A percentile compares a stretch with the other conserved stretches of the same genome.
Evolutionary conservation across 2,329 filamentous ascomycete genomes (phyloP).

Genomic region (Penicillium corylophilum): DNA sequence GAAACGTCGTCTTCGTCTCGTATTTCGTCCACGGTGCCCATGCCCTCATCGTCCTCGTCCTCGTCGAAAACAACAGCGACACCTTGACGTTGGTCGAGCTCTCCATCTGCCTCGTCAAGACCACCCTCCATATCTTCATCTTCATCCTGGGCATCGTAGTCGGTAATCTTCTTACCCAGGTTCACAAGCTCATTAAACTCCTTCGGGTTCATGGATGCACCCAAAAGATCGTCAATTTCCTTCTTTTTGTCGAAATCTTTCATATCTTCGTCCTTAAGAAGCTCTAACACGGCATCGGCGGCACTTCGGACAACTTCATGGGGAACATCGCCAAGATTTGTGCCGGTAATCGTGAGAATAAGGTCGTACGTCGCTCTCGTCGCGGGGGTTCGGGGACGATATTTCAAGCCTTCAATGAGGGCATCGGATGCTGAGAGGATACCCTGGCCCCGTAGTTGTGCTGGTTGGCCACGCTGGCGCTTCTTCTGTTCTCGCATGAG

Average conservation of each 20-base stretch:
- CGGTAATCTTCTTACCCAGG: slow-evolving; percentile 96
- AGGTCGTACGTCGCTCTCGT: slow-evolving; percentile 93
- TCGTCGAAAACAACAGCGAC: slow-evolving; percentile 97
- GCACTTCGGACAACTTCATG: slow-evolving; percentile 91
- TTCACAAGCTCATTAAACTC: slow-evolving; percentile 97
- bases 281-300: slow-evolving; percentile 86
- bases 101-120: slow-evolving; percentile 64
- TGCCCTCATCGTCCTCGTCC: slow-evolving; percentile 80
- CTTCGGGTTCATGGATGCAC: slow-evolving; percentile 76
- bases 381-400: slow-evolving; percentile 85
- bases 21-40: slow-evolving; percentile 77
- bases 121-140: slow-evolving; percentile 81
- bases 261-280: slow-evolving; percentile 88
- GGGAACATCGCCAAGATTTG: slow-evolving; percentile 85
- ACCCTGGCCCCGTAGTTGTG: slow-evolving; percentile 69
- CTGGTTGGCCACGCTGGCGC: slow-evolving; percentile 71
- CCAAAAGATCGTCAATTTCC: slow-evolving; percentile 90
- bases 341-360: slow-evolving; percentile 86
- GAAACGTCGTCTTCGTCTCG: slow-evolving; percentile 69
- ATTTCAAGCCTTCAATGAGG: slow-evolving; percentile 85
- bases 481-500: slow-evolving; percentile 82
- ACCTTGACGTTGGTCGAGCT: slow-evolving; percentile 91
- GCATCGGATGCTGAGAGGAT: slow-evolving; percentile 83
- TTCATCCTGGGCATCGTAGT: slow-evolving; percentile 95
- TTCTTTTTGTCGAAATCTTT: slow-evolving; percentile 99